These are phyloP conservation scores for Meyerozyma athensensis DNA, from an alignment of 1,139 yeast genomes.

Conservation along the genomic window DNA sequence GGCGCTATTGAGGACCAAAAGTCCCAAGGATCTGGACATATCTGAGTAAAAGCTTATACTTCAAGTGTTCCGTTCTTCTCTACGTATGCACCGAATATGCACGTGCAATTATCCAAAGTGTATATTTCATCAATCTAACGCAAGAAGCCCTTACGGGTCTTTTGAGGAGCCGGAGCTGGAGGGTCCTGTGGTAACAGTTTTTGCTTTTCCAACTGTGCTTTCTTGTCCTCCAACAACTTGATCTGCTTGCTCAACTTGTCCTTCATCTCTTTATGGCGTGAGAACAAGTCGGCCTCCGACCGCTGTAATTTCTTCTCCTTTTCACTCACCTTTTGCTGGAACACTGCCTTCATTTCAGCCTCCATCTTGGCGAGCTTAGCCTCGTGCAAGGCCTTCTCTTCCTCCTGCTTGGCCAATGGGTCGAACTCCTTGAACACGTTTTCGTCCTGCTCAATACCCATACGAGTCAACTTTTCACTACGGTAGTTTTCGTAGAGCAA, in stretches of 20 bases:
- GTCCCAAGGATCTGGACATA: no score
- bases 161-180: slow-evolving; percentile 41
- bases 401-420: slow-evolving; percentile 89
- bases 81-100: background rate
- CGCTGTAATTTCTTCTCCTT: slow-evolving; percentile 96
- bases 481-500: slow-evolving; percentile 85
- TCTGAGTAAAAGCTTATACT: no score
- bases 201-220: slow-evolving; percentile 70
- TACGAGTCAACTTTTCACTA: slow-evolving; percentile 67
- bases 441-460: slow-evolving; percentile 93
- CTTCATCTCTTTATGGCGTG: slow-evolving; percentile 96
- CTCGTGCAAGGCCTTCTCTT: slow-evolving; percentile 89
- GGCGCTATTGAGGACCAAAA: no score
- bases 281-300: slow-evolving; percentile 93
- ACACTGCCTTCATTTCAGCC: slow-evolving; percentile 93
- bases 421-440: slow-evolving; percentile 90
- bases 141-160: slow-evolving; percentile 53
- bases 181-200: slow-evolving; percentile 58
- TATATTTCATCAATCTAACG: slow-evolving; percentile 29
- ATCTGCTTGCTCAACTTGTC: slow-evolving; percentile 88
- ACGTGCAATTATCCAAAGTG: no score
- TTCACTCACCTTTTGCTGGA: slow-evolving; percentile 94
- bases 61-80: background rate
- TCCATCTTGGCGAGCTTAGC: slow-evolving; percentile 93
- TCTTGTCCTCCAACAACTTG: slow-evolving; percentile 85